Evolutionary conservation across 169 alveolate species (phyloP), one percentile per base, ranked within the genome.

Genomic region (Plasmodium sp.): DNA sequence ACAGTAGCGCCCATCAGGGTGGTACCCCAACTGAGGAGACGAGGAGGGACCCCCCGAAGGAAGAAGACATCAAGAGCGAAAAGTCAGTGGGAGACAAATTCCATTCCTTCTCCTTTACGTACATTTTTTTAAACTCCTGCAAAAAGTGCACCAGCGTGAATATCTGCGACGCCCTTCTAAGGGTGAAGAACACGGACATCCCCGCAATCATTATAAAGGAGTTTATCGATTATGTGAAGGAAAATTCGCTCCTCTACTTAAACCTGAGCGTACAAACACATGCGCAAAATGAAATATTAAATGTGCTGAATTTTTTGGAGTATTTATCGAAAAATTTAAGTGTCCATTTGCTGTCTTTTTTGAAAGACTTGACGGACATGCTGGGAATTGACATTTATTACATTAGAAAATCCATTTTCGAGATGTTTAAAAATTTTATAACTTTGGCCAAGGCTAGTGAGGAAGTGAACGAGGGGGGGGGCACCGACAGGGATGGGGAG

Each of bases 101-200:
- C 83, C 18, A 81, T 39, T 90, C 94, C 2, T 90, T 43, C 72
- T 80, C 94, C 18, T 90, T 90, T 81, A 71, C 94, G 1, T 79
- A 90, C 39, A 81, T 90, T 80, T 90, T 81, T 90, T 90, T 90
- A 90, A 81, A 90, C 54, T 12, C 1, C 18, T 90, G 91, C 39
- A 96, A 96, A 75, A 96, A 96, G 72, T 83, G 94, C 18, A 90
- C 94, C 48, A 84, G 86, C 81, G 82, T 75, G 48, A 93, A 82
- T 83, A 77, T 96, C 22, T 96, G 96, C 45, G 97, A 96, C 77
- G 95, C 96, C 5, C 41, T 96, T 71, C 93, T 85, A 56, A 84
- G 92, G 56, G 86, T 94, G 36, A 84, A 80, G 79, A 96, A 94
- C 43, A 82, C 96, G 4, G 83, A 84, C 7, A 94, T 96, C 10